A percentile compares a stretch with the other conserved stretches of the same genome.
phyloP scores from a whole-genome alignment of 1,139 yeast species.

The Schwanniomyces etchellsii region DNA sequence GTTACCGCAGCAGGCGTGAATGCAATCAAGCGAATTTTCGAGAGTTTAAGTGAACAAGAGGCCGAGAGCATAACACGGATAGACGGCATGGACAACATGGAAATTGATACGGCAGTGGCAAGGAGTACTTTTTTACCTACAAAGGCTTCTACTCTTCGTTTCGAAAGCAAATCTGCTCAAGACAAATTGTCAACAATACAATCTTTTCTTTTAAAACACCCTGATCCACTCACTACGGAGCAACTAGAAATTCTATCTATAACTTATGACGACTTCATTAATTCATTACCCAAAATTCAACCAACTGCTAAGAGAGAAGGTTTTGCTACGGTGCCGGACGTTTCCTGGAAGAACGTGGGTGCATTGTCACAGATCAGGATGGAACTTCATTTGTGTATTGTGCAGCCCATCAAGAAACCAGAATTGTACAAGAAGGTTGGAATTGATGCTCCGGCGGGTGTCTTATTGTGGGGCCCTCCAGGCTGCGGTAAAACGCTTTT shows the following conservation, averaged over 20 bases:
- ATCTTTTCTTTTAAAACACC: slow-evolving; percentile 66
- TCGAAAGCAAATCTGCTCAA: slow-evolving; percentile 26
- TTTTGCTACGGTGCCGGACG: slow-evolving; percentile 97
- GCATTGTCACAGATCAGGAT: slow-evolving; percentile 76
- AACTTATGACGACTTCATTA: slow-evolving; percentile 70
- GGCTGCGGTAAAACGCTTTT: slow-evolving; percentile 96
- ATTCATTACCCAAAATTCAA: slow-evolving; percentile 88
- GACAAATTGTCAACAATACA: slow-evolving; percentile 63
- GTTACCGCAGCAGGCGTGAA: slow-evolving; percentile 94
- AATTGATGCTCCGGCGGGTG: slow-evolving; percentile 96
- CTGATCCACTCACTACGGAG: slow-evolving; percentile 68
- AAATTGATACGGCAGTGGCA: slow-evolving; percentile 25
- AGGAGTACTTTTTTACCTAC: slow-evolving; percentile 9
- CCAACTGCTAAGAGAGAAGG: slow-evolving; percentile 99
- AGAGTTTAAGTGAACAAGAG: slow-evolving; percentile 32
- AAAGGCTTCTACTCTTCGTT: slow-evolving; percentile 11
- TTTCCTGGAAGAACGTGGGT: slow-evolving; percentile 93
- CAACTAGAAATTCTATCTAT: slow-evolving; percentile 75
- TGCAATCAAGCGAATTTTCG: slow-evolving; percentile 88
- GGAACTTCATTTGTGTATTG: slow-evolving; percentile 95
- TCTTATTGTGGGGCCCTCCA: slow-evolving; percentile 98
- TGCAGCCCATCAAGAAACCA: slow-evolving; percentile 92
- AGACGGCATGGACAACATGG: slow-evolving; percentile 28
- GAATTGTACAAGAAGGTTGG: slow-evolving; percentile 88
- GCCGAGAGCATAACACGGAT: slow-evolving; percentile 19